Conservation (phyloP, 2,329 filamentous ascomycete species). For the Hymenoscyphus albidus region DNA sequence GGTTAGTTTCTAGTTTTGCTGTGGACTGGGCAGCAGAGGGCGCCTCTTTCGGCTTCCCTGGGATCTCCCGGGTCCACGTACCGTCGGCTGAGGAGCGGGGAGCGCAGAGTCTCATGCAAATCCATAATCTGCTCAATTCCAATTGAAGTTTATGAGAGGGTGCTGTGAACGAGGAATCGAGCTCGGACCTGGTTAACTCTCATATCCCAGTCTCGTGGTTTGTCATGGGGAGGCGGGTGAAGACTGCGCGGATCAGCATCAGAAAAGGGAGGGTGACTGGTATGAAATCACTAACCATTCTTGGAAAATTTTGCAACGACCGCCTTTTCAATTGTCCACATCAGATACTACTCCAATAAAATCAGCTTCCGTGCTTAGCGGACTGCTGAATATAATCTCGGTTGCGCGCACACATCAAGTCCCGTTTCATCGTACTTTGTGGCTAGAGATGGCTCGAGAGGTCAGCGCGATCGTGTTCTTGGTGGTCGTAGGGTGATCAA, state of each 20-base stretch:
- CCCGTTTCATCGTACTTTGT: neutral
- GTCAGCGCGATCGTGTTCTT: neutral
- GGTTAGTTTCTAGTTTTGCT: conserved; percentile 31
- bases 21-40: conserved; percentile 28
- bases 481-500: neutral
- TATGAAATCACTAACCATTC: neutral
- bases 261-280: neutral
- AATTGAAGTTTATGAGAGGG: conserved; percentile 16
- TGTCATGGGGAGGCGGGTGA: neutral
- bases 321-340: neutral
- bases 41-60: conserved; percentile 24
- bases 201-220: neutral
- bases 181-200: neutral
- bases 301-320: conserved; percentile 6
- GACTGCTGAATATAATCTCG: neutral
- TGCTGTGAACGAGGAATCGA: too few relatives aligned
- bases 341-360: conserved; percentile 4
- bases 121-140: conserved; percentile 33
- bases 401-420: neutral
- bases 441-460: neutral
- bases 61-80: conserved; percentile 12
- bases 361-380: conserved; percentile 9
- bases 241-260: neutral
- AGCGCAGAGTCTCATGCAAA: conserved; percentile 32
- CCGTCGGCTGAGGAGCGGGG: conserved; percentile 27